Percentiles rank a stretch among this genome's conserved stretches.
phyloP scores from a whole-genome alignment of 352 stramenopile species.

The Phytophthora sp. region DNA sequence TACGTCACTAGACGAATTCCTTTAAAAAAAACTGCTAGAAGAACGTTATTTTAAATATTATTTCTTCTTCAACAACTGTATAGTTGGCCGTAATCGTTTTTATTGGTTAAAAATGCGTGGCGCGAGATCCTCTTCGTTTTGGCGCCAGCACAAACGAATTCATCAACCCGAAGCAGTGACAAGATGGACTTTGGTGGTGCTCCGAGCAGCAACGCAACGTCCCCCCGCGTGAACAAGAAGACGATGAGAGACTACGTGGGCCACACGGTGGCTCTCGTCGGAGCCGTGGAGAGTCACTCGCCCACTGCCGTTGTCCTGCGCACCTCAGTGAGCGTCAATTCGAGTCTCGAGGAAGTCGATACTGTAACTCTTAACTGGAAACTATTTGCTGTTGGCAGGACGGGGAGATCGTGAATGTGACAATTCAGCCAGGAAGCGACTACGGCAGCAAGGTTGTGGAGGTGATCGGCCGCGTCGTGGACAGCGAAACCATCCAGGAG shows the following conservation, averaged over 20 bases:
- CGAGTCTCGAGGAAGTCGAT: neutral
- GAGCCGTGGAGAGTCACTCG: constrained; percentile 74
- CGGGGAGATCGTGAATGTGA: constrained; percentile 80
- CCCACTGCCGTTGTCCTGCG: constrained; percentile 75
- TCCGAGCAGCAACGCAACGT: constrained; percentile 49
- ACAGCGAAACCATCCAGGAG: constrained; percentile 78
- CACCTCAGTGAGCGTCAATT: constrained; percentile 53
- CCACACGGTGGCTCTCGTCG: constrained; percentile 78
- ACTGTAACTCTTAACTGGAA: constrained; percentile 1
- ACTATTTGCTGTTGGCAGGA: constrained; percentile 48
- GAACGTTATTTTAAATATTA: no score
- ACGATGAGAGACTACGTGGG: constrained; percentile 65
- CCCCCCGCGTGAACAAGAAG: constrained; percentile 87
- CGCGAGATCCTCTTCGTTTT: no score
- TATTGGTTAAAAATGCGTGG: no score
- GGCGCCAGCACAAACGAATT: no score
- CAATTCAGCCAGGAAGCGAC: constrained; percentile 70
- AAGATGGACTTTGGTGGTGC: constrained; percentile 72
- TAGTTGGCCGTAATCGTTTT: no score
- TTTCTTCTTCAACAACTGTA: no score
- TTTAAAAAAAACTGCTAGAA: no score
- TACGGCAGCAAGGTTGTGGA: constrained; percentile 88
- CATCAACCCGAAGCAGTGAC: no score
- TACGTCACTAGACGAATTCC: no score
- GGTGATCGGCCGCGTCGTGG: constrained; percentile 80